Base-by-base conservation (phyloP, 1,284 basidiomycete species). In the Ceratobasidium sp. region DNA sequence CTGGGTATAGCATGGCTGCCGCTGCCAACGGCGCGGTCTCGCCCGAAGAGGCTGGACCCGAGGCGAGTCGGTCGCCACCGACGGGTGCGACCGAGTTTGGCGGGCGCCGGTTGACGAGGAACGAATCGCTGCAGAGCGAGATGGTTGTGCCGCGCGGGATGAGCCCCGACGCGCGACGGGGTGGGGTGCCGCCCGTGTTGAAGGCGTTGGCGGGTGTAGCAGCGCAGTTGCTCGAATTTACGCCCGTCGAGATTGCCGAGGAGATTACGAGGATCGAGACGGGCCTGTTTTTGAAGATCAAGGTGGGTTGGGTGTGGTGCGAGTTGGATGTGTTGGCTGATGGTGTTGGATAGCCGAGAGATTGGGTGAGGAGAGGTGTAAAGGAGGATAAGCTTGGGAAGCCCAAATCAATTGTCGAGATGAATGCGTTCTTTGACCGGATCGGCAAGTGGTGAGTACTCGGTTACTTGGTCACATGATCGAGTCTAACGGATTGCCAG, bases 201-300 rank as follows among this genome's bases (percentile, higher is more conserved):
- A 90, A 87, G 34, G 88, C 90, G 69, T 83, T 93, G 29, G 81
- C 84, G 51, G 86, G 81, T 76, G 81, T 89, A 54, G 86, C 89
- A 11, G 81, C 86, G 72, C 86, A 88, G 74, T 80, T 93, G 13
- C 82, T 86, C 75, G 81, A 79, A 31, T 82, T 85, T 13, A 89
- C 91, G 76, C 84, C 90, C 6, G 84, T 84, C 8, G 87, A 89
- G 31, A 87, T 94, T 76, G 92, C 92, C 0, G 87, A 92, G 79
- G 91, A 94, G 81, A 93, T 94, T 75, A 93, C 92, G 48, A 85
- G 90, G 69, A 81, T 89, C 39, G 88, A 90, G 79, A 85, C 85
- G 58, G 84, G 84, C 74, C 81, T 88, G 61, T 93, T 94, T 80
- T 79, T 92, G 77, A 83, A 85, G 72, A 93, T 94, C 46, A 71